Evolutionary conservation across 2,329 filamentous ascomycete species (phyloP).

Genomic region (Thelonectria discophora): DNA sequence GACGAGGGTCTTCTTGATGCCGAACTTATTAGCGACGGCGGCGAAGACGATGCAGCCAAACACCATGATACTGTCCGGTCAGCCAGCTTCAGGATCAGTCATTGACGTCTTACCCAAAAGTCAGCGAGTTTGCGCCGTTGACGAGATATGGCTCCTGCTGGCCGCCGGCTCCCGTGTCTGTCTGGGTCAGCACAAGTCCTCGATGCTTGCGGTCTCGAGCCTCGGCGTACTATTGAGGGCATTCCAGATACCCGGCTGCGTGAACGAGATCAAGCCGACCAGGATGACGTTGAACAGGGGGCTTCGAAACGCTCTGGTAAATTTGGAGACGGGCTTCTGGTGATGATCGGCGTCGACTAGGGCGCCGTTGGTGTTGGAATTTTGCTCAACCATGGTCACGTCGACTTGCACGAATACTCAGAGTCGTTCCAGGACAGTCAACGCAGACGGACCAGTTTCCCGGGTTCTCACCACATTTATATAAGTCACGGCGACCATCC

Average conservation of each 20-base stretch:
- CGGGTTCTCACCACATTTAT: background rate
- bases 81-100: background rate
- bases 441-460: background rate
- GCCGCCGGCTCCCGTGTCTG: constrained; percentile 60
- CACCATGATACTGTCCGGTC: constrained; percentile 52
- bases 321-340: constrained; percentile 26
- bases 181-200: background rate
- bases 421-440: background rate
- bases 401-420: background rate
- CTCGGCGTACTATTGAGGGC: constrained; percentile 59
- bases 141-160: constrained; percentile 59
- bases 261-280: constrained; percentile 62
- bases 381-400: background rate
- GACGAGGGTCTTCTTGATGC: constrained; percentile 56
- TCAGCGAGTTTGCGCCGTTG: constrained; percentile 40
- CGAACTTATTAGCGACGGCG: constrained; percentile 59
- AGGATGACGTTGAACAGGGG: constrained; percentile 61
- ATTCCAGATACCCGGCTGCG: constrained; percentile 63
- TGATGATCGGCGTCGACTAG: too few relatives aligned
- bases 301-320: constrained; percentile 38
- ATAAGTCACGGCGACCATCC: background rate
- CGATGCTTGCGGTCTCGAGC: background rate
- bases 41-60: constrained; percentile 53
- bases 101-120: constrained; percentile 19
- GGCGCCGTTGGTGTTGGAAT: background rate